These are phyloP conservation scores for Smittium mucronatum DNA, from an alignment of 371 early-diverging fungal genomes.

Conservation along the genomic window DNA sequence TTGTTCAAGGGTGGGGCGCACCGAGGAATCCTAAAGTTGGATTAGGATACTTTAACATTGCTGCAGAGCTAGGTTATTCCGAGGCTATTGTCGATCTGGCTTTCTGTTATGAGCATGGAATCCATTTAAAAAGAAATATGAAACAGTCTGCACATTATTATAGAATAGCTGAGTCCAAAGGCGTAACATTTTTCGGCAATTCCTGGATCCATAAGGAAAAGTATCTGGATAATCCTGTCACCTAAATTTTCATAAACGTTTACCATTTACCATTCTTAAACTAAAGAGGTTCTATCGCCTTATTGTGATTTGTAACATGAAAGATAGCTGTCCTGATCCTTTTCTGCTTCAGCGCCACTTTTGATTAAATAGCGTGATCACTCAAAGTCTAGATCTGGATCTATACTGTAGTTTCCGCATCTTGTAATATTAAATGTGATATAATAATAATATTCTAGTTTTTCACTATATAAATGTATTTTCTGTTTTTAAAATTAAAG, in stretches of 20 bases:
- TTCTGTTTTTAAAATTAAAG: too few relatives aligned
- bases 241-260: neutral
- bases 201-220: slow-evolving; percentile 91
- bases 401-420: too few relatives aligned
- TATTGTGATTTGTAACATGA: neutral
- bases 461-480: too few relatives aligned
- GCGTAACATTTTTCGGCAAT: slow-evolving; percentile 68
- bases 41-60: slow-evolving; percentile 71
- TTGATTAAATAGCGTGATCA: too few relatives aligned
- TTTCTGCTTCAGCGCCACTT: neutral
- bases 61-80: slow-evolving; percentile 77
- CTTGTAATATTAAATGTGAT: too few relatives aligned
- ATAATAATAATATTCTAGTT: too few relatives aligned
- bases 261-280: neutral
- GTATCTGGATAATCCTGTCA: slow-evolving; percentile 24
- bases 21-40: slow-evolving; percentile 63
- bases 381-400: too few relatives aligned
- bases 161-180: slow-evolving; percentile 68
- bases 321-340: neutral
- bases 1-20: slow-evolving; percentile 87
- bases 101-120: slow-evolving; percentile 60
- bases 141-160: slow-evolving; percentile 71
- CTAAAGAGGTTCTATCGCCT: too few relatives aligned
- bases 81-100: slow-evolving; percentile 81
- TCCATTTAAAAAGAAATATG: slow-evolving; percentile 73